A percentile compares a stretch with the other conserved stretches of the same genome.
Conservation (phyloP, 1,284 basidiomycete genomes). For the Peniophora sp. region DNA sequence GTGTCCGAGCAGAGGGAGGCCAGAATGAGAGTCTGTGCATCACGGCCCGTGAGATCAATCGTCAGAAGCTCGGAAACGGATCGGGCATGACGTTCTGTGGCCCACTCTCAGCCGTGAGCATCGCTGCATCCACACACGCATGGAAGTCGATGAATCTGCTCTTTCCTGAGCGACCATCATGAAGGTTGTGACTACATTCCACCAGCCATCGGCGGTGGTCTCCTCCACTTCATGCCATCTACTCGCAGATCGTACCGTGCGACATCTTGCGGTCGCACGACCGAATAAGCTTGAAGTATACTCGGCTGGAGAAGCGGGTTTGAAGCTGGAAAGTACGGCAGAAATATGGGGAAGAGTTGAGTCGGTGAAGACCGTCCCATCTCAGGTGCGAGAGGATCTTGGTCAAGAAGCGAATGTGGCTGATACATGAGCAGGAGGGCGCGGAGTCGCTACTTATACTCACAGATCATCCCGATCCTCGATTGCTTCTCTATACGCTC, state of each 20-base stretch:
- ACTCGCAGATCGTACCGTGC: slow-evolving; percentile 31
- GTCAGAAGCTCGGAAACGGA: too few species aligned
- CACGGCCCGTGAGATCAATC: too few species aligned
- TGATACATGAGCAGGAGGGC: slow-evolving; percentile 25
- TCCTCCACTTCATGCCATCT: slow-evolving; percentile 51
- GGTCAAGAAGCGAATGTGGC: slow-evolving; percentile 4
- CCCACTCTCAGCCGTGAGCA: too few species aligned
- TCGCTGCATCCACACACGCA: too few species aligned
- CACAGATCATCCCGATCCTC: slow-evolving; percentile 67
- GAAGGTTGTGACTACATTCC: slow-evolving; percentile 61
- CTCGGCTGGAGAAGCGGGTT: slow-evolving; percentile 48
- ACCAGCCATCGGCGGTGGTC: slow-evolving; percentile 50
- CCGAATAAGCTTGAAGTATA: slow-evolving; percentile 57
- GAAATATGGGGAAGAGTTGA: slow-evolving; percentile 63
- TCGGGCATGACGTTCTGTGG: too few species aligned
- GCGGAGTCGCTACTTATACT: slow-evolving; percentile 52
- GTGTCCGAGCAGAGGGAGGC: too few species aligned
- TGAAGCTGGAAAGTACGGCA: slow-evolving; percentile 45
- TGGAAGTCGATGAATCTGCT: too few species aligned
- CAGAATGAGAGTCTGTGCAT: too few species aligned
- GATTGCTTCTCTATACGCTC: slow-evolving; percentile 43
- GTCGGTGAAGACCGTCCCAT: slow-evolving; percentile 43
- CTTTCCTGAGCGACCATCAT: slow-evolving; percentile 23
- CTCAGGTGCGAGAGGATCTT: slow-evolving; percentile 31
- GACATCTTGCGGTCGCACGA: slow-evolving; percentile 63